phyloP scores from a whole-genome alignment of 2,329 filamentous ascomycete genomes.

The Alternaria hordeiaustralica region DNA sequence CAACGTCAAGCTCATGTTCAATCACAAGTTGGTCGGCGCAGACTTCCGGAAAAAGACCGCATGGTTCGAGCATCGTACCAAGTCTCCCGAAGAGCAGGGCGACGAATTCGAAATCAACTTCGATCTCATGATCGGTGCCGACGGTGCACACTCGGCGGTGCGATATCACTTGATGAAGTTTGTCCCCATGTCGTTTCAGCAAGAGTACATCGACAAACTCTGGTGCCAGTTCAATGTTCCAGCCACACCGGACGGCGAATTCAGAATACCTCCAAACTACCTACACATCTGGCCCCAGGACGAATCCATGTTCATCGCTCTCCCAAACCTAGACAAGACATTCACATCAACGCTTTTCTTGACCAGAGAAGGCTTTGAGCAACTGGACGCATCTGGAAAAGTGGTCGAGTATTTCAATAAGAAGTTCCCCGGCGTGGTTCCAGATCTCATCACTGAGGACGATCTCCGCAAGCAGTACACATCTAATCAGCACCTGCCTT shows the following conservation, averaged over 20 bases:
- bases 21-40: constrained; percentile 89
- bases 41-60: constrained; percentile 81
- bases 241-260: constrained; percentile 61
- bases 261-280: constrained; percentile 87
- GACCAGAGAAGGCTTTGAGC: constrained; percentile 71
- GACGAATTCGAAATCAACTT: constrained; percentile 82
- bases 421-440: constrained; percentile 86
- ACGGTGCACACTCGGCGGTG: constrained; percentile 91
- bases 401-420: constrained; percentile 77
- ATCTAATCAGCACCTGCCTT: constrained; percentile 84
- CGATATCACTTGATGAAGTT: constrained; percentile 97
- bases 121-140: constrained; percentile 91
- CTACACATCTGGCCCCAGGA: constrained; percentile 96
- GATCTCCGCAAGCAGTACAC: constrained; percentile 78
- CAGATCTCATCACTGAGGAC: constrained; percentile 67
- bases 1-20: constrained; percentile 92
- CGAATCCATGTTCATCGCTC: constrained; percentile 98
- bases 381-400: constrained; percentile 67
- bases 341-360: constrained; percentile 97
- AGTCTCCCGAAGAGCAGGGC: constrained; percentile 30
- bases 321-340: constrained; percentile 84
- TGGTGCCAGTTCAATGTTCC: constrained; percentile 96
- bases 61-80: constrained; percentile 75
- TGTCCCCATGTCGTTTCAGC: constrained; percentile 85
- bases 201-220: constrained; percentile 93